Conservation (phyloP, 1,284 basidiomycete species). For the Cystobasidiaceae sp. region DNA sequence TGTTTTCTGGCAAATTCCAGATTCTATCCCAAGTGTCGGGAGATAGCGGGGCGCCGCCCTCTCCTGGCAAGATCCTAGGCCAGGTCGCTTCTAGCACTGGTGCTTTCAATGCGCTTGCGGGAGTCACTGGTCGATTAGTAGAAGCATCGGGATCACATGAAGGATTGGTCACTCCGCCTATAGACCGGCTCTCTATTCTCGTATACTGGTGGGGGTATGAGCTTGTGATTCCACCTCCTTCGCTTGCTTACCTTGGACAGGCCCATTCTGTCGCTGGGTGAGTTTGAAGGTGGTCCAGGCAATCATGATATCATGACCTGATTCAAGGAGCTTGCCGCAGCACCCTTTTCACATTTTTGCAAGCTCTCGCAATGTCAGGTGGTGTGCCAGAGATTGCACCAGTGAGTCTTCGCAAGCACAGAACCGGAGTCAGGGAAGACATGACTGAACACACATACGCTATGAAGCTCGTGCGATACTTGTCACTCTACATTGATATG, state of each 20-base stretch:
- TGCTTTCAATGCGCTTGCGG: slow-evolving; percentile 33
- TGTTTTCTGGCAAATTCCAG: slow-evolving; percentile 3
- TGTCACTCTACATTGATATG: slow-evolving; percentile 39
- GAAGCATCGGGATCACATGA: slow-evolving; percentile 11
- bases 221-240: slow-evolving; percentile 35
- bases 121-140: slow-evolving; percentile 31
- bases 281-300: not conserved
- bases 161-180: slow-evolving; percentile 22
- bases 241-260: slow-evolving; percentile 24
- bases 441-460: not conserved
- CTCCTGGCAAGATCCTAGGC: slow-evolving; percentile 25
- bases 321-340: not conserved
- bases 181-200: slow-evolving; percentile 31
- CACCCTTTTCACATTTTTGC: slow-evolving; percentile 37
- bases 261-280: slow-evolving; percentile 32
- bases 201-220: slow-evolving; percentile 42
- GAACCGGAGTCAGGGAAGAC: not conserved
- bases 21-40: not conserved
- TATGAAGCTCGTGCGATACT: slow-evolving; percentile 34
- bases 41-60: slow-evolving; percentile 2
- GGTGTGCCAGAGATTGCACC: slow-evolving; percentile 40
- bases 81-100: slow-evolving; percentile 23
- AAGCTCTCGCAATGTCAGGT: slow-evolving; percentile 35
- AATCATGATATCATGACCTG: not conserved
- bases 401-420: not conserved